These are phyloP conservation scores for Anthostomella pinea DNA, from an alignment of 2,329 filamentous ascomycete species.

Conservation along the genomic window DNA sequence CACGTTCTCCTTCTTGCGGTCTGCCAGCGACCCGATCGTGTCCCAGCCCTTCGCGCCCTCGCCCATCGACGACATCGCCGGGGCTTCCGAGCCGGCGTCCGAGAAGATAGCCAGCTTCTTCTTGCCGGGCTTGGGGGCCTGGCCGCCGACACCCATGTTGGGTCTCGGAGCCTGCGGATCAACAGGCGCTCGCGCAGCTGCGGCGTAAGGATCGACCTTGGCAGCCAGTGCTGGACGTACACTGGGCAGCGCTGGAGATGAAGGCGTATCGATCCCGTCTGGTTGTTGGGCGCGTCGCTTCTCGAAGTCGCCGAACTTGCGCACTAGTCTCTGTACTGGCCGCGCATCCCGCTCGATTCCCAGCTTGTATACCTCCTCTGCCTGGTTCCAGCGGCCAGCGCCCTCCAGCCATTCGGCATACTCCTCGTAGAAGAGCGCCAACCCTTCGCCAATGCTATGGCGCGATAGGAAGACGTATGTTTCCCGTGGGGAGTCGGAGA, in stretches of 20 bases:
- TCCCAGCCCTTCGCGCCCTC: constrained; percentile 77
- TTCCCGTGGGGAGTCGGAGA: constrained; percentile 89
- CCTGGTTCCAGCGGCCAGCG: constrained; percentile 80
- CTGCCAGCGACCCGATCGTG: constrained; percentile 78
- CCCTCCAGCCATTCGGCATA: constrained; percentile 91
- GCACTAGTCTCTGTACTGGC: constrained; percentile 73
- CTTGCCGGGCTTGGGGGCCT: constrained; percentile 63
- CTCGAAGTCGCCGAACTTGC: constrained; percentile 93
- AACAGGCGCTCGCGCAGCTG: constrained; percentile 44
- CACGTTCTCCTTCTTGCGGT: constrained; percentile 91
- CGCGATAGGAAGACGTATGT: constrained; percentile 88
- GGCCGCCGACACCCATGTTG: constrained; percentile 44
- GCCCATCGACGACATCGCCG: constrained; percentile 51
- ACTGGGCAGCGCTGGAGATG: constrained; percentile 81
- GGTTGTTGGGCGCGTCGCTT: constrained; percentile 67
- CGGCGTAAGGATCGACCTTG: constrained; percentile 79
- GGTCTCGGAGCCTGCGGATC: constrained; percentile 66
- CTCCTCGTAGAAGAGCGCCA: constrained; percentile 95
- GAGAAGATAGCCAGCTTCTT: constrained; percentile 90
- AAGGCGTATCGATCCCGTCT: constrained; percentile 62
- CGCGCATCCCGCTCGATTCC: constrained; percentile 87
- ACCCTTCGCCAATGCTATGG: constrained; percentile 78
- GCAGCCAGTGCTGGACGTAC: constrained; percentile 79
- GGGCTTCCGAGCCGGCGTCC: constrained; percentile 63
- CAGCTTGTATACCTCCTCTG: constrained; percentile 88